These are phyloP conservation scores for Naumovozyma baii DNA, from an alignment of 805 yeast species.

Conservation along the genomic window DNA sequence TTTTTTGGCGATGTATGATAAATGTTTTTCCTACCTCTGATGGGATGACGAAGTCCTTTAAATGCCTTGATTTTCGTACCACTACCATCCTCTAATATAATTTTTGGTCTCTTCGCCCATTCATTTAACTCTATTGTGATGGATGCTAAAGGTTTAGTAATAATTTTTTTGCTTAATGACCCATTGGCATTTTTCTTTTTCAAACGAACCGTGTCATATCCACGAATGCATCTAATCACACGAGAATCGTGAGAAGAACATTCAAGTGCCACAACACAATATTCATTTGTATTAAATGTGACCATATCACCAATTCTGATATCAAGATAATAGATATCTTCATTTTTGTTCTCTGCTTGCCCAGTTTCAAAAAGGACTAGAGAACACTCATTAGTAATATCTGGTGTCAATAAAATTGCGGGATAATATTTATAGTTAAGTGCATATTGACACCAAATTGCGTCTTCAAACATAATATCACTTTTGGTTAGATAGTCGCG, in stretches of 20 bases:
- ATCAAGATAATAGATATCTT: conserved; percentile 39
- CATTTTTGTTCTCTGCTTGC: conserved; percentile 10
- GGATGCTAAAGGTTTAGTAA: conserved; percentile 23
- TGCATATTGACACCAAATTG: conserved; percentile 48
- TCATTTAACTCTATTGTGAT: conserved; percentile 27
- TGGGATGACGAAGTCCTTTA: conserved; percentile 12
- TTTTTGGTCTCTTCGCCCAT: conserved; percentile 31
- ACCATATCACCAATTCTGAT: conserved; percentile 49
- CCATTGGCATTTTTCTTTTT: conserved; percentile 22
- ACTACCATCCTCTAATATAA: conserved; percentile 12
- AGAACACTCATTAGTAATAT: conserved; percentile 10
- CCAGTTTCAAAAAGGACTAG: conserved; percentile 19
- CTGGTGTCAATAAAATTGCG: conserved; percentile 32
- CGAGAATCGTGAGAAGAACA: conserved; percentile 15
- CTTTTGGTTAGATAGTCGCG: conserved; percentile 14
- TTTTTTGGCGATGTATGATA: conserved; percentile 8
- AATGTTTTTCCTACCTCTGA: conserved; percentile 16
- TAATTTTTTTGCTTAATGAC: conserved; percentile 10
- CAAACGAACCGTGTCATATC: conserved; percentile 43
- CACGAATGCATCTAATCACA: conserved; percentile 46
- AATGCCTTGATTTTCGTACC: conserved; percentile 9
- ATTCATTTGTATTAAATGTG: conserved; percentile 29
- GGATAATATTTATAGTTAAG: conserved; percentile 39
- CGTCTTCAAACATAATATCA: conserved; percentile 27
- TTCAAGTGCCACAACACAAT: conserved; percentile 40